Evolutionary conservation across 1,139 yeast species (phyloP), one percentile per base, ranked within the genome.

Genomic region (Arxiozyma slooffiae): DNA sequence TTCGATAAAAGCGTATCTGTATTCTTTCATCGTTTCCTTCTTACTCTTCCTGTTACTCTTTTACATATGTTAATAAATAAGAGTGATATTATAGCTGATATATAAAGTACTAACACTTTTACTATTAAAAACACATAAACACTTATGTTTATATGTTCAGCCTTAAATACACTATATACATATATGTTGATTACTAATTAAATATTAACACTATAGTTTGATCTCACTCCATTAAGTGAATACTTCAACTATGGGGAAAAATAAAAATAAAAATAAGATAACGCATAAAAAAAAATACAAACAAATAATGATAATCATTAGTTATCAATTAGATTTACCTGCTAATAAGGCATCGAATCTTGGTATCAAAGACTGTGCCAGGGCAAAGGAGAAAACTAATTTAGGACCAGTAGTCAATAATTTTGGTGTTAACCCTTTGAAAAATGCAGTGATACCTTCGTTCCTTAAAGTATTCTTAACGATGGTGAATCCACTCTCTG

Each of bases 401-500:
- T 92, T 92, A 54, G 99, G 99, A 60, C 98, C 99, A 46, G 98
- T 90, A 49, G 98, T 92, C 69, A 92, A 79, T 66, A 92, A 78
- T 72, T 92, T 92, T 54, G 99, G 99, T 54, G 95, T 85, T 67
- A 92, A 80, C 44, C 99, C 98, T 74, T 92, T 92, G 80, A 92
- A 92, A 74, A 92, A 92, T n/a, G 97, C 79, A 45, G 89, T 63
- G 54, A 86, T 52, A 61, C 95, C 95, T 73, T 92, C 99, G 65
- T 85, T 87, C 68, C 81, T 85, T 58, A 85, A 79, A 85, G 94
- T 92, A 71, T 90, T 90, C 73, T 87, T 88, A 71, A 92, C 79
- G 63, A 92, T 94, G 45, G 85, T 86, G 68, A 92, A 76, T 41
- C 99, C 99, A 45, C 89, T 78, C 73, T 92, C 96, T 56, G 96